phyloP scores from a whole-genome alignment of 768 basidiomycete species.

The Rhodotorula toruloides region DNA sequence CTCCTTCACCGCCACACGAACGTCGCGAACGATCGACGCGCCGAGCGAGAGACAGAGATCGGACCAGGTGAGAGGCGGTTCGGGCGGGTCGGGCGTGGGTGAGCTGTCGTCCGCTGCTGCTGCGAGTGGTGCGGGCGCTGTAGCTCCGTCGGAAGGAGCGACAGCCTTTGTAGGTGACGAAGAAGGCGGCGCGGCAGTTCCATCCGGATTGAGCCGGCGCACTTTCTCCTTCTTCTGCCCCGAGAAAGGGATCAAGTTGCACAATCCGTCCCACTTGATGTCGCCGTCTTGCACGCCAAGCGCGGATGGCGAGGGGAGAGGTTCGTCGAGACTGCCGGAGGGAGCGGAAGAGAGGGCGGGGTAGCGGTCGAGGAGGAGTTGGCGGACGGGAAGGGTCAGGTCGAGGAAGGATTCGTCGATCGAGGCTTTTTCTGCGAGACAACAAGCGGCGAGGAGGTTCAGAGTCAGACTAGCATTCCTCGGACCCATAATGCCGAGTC shows the following conservation, averaged over 20 bases:
- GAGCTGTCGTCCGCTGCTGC: not conserved
- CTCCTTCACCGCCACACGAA: conserved; percentile 61
- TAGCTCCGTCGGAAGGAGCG: conserved; percentile 38
- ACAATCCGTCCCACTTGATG: conserved; percentile 58
- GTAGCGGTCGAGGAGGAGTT: conserved; percentile 64
- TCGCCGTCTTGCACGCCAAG: conserved; percentile 27
- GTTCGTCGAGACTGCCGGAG: conserved; percentile 58
- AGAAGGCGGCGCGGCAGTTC: conserved; percentile 22
- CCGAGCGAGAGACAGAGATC: conserved; percentile 85
- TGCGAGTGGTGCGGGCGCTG: not conserved
- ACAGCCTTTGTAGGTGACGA: conserved; percentile 19
- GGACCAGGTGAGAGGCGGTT: conserved; percentile 63
- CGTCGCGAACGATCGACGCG: conserved; percentile 74
- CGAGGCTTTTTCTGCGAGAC: conserved; percentile 76
- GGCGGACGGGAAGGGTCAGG: conserved; percentile 73
- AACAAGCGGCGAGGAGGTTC: too few relatives aligned
- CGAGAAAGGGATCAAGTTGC: conserved; percentile 58
- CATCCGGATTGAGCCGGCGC: conserved; percentile 43
- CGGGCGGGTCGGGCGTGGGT: not conserved
- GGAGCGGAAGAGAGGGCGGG: conserved; percentile 58
- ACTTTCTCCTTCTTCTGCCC: conserved; percentile 32
- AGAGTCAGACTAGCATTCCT: not conserved
- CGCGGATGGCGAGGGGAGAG: conserved; percentile 65
- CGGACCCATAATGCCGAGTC: not conserved
- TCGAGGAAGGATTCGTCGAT: conserved; percentile 98